Evolutionary conservation across 176 grass and related monocot species (phyloP), one percentile per base, ranked within the genome.

Genomic region (Guadua angustifolia): DNA sequence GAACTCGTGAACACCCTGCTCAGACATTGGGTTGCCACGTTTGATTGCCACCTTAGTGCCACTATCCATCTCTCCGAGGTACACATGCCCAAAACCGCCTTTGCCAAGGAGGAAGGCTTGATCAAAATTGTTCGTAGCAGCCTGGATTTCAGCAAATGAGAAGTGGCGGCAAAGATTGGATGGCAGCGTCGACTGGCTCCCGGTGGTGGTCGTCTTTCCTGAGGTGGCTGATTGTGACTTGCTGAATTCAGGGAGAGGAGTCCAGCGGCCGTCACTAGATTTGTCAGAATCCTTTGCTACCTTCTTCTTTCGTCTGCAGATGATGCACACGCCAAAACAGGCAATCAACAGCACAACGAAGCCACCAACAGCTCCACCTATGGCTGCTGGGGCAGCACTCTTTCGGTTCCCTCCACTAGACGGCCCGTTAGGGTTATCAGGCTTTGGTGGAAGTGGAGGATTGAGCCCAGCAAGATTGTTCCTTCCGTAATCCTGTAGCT

Each of bases 1-100:
- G 65, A 95, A 95, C 73, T 95, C 90, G 9, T 88, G 85, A 12
- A 90, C 33, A 4, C 93, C 93, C 79, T 95, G 93, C 52, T 86
- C 56, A 0, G 93, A 92, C 78, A 82, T 60, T 4, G 93, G 88
- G 35, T 92, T 95, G 21, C 82, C 76, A 25, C 94, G 91, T 67
- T 96, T 97, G 51, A 97, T 91, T 5, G 91, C 94, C 19, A 97
- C 89, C 74, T 91, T 93, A 2, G 47, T 88, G 1, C 91, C 89
- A 17, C 61, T 75, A 22, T 91, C 94, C 21, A 93, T 61, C 55
- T 88, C 84, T 5, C 94, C 91, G 3, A 38, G 82, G 43, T 93
- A 97, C n/a, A 97, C 94, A 59, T 93, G 88, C 24, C 94, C 94
- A 43, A 97, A 97, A 2, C 94, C 94, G 2, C 94, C 94, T 44